Base-by-base conservation (phyloP, 129 eudicot species). In the Scalesia atractyloides region DNA sequence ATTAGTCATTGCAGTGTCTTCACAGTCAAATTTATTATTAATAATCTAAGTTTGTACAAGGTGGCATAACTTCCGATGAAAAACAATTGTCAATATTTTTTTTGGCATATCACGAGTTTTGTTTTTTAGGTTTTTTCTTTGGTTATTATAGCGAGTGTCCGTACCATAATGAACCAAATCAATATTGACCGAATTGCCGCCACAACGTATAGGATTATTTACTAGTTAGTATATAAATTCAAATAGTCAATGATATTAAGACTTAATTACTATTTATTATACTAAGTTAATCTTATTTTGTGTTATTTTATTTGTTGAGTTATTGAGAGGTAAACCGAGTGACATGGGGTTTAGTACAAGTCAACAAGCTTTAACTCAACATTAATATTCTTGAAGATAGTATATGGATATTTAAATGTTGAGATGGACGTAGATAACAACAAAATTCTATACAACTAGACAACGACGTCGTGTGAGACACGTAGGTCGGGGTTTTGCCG, bases 401-500 rank as follows among this genome's bases (percentile, higher is more conserved):
- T 26, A 30, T 26, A 60, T 24, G 10, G 16, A 24, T 58, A 52
- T 52, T 54, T 54, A 9, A 54, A 18, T 9, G 30, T 19, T 19
- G 14, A 56, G 30, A 56, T 9, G 62, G 22, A 56, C 9, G 34
- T 56, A 26, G 43, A 60, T 30, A 15, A 19, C 46, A 56, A 56
- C 30, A 54, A 54, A 54, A 54, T 9, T 8, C 0, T 54, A 18
- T 9, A 19, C 11, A 56, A 41, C 46, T 41, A 41, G 8, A 14
- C 66, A 18, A 30, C 17, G 30, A 41, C 37, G 34, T 66, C 70
- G 70, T 66, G 37, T 18, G 54, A 17, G 36, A 44, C 70, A 66
- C 70, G 70, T 13, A 66, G 19, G 70, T 65, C 70, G 53, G 17
- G 69, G 33, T 11, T 64, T 59, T 13, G 54, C 54, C 54, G 26